Base-by-base conservation (phyloP, 2,329 filamentous ascomycete species). In the Ascochyta koolunga region DNA sequence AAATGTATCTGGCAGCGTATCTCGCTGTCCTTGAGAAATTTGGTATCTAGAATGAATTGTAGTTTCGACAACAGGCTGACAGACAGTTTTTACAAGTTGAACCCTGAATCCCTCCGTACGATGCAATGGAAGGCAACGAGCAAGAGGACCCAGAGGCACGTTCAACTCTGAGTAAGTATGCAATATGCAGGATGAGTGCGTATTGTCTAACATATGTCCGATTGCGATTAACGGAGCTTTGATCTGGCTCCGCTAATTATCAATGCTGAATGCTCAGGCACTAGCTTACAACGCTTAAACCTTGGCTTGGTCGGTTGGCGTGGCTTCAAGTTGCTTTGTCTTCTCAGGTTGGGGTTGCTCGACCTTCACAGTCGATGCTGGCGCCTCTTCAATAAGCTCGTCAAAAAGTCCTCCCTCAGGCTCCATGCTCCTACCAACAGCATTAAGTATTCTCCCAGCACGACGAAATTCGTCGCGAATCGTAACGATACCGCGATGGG, bases 401-500 rank as follows among this genome's bases (percentile, higher is more conserved):
- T 75, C 73, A 32, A 75, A 74, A 13, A 76, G 49, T 0, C 67
- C 70, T 10, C 69, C 73, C 57, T 74, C 69, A 13, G 70, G 68
- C 24, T 53, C 32, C 45, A 44, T 21, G 0, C 58, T 61, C 39
- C 60, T 62, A 2, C 71, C 71, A 15, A 75, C 50, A 18, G 64
- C 66, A 16, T 56, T 52, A 22, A 75, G 38, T 53, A 96, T 88
- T 31, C 84, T 80, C 84, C 89, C 90, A 2, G 90, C 91, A 18
- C 91, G 83, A 16, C 90, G 83, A 67, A 96, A 95, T 74, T 96
- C 91, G 64, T 95, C 89, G 35, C 90, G 82, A 55, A 96, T 95
- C 0, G 88, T 83, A 1, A 90, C 87, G 59, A 96, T 90, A 2
- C 91, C 91, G 56, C 87, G 84, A 67, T 93, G 89, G 6, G 89